Conservation (phyloP, 2,329 filamentous ascomycete genomes). For the Penicillium sp. region DNA sequence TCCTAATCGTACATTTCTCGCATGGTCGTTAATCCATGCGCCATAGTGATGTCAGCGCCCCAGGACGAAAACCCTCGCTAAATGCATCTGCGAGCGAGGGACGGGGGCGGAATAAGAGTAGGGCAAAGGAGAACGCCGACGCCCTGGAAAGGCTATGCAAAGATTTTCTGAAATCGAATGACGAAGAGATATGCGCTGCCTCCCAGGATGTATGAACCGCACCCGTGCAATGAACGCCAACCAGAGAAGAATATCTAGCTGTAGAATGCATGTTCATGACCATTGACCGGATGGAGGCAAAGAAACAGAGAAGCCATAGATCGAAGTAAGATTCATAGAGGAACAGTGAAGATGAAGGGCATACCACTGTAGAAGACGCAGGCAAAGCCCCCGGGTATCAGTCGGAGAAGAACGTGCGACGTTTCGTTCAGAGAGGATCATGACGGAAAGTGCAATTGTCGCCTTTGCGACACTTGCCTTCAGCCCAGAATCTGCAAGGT, state of each 20-base stretch:
- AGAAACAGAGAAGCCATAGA: constrained; percentile 6
- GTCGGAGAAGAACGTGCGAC: constrained; percentile 1
- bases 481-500: constrained; percentile 52
- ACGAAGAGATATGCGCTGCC: constrained; percentile 3
- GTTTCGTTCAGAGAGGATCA: constrained; percentile 26
- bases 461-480: constrained; percentile 54
- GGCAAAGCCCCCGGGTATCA: neutral
- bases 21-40: neutral
- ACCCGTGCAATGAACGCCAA: constrained; percentile 8
- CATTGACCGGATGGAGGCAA: constrained; percentile 4
- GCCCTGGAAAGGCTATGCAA: constrained; percentile 3
- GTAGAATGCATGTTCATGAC: constrained; percentile 9
- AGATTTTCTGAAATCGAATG: neutral
- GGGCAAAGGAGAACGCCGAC: constrained; percentile 3
- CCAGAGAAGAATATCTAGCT: constrained; percentile 4
- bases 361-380: neutral
- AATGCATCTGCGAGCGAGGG: constrained; percentile 4
- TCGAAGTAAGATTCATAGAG: constrained; percentile 7
- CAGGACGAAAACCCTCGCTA: neutral
- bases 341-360: neutral
- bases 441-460: constrained; percentile 52
- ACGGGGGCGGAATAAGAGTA: neutral
- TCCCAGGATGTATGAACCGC: constrained; percentile 6
- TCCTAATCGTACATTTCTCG: constrained; percentile 9
- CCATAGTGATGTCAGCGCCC: neutral